Evolutionary conservation across 2,329 filamentous ascomycete genomes (phyloP), one percentile per base, ranked within the genome.

Genomic region (Cryphonectria radicalis): DNA sequence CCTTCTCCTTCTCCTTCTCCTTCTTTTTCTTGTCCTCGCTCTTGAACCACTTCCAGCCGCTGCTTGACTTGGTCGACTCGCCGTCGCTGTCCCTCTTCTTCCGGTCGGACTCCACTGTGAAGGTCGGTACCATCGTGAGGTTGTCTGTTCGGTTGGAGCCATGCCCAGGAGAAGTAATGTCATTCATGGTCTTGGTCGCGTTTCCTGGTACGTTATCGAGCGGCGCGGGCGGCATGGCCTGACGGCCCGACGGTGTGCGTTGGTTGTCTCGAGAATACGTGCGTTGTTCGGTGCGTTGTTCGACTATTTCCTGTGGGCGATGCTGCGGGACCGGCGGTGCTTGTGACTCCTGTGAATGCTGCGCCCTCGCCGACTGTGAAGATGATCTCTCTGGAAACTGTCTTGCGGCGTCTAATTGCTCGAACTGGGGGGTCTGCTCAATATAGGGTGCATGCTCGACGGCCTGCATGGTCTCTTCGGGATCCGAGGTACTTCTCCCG

Each of bases 21-120:
- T 92, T 92, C 72, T 91, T 92, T 46, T 92, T 89, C 76, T 91
- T 91, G 72, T 95, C 92, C 69, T 95, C 93, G 43, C 95, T 87
- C 76, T 90, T 91, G 79, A 97, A 89, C 92, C 92, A 95, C 75
- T 93, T 93, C 93, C 93, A 92, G 80, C 90, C 89, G 79, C 89
- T 93, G 72, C 91, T 92, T 14, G 94, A 95, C 79, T 96, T 97
- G 72, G 91, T 85, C 66, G 86, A 86, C 63, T 93, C 90, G 1
- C 80, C 77, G 22, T 91, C 85, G 74, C 88, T 90, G 5, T 94
- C 92, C 77, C 92, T 95, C 0, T 84, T 77, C 76, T 92, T 93
- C 79, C 90, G 92, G 68, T 96, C 93, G 71, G 95, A 92, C 2
- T 84, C 77, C 28, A 13, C n/a, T 67, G 77, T 84, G 62, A 92